Percentiles rank a stretch among this genome's conserved stretches.
phyloP scores from a whole-genome alignment of 2,329 filamentous ascomycete genomes.

The Arthrobotrys sinensis region DNA sequence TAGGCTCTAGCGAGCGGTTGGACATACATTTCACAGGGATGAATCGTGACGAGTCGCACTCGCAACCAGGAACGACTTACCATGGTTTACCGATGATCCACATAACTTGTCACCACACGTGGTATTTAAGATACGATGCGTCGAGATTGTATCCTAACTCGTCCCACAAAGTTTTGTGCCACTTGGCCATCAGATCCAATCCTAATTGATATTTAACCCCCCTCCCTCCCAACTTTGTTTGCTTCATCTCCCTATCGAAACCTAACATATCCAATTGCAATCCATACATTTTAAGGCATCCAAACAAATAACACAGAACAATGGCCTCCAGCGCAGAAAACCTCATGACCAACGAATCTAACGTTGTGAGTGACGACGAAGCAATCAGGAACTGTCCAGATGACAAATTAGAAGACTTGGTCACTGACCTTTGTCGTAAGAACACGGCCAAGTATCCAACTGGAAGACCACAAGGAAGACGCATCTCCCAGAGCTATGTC shows the following conservation, averaged over 20 bases:
- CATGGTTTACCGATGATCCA: background rate
- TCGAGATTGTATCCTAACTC: background rate
- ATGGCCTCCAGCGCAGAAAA: background rate
- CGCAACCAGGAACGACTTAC: background rate
- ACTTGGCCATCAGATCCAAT: background rate
- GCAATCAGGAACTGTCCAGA: background rate
- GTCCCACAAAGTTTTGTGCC: background rate
- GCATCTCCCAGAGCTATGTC: background rate
- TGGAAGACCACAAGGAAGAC: background rate
- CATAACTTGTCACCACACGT: background rate
- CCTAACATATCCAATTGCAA: background rate
- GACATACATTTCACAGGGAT: background rate
- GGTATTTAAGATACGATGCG: background rate
- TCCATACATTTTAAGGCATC: too few species aligned
- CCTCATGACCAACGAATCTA: background rate
- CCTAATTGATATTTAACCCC: background rate
- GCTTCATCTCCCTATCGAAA: background rate
- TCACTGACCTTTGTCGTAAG: too few species aligned
- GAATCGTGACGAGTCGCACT: conserved; percentile 2
- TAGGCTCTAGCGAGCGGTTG: background rate
- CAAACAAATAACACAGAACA: background rate
- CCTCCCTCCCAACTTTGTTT: background rate
- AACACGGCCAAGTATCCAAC: too few species aligned
- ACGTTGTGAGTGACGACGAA: background rate
- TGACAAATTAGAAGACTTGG: background rate